Percentiles rank a stretch among this genome's conserved stretches.
These are phyloP conservation scores for Tulasnella sp. DNA, from an alignment of 768 basidiomycete genomes.

Conservation along the genomic window DNA sequence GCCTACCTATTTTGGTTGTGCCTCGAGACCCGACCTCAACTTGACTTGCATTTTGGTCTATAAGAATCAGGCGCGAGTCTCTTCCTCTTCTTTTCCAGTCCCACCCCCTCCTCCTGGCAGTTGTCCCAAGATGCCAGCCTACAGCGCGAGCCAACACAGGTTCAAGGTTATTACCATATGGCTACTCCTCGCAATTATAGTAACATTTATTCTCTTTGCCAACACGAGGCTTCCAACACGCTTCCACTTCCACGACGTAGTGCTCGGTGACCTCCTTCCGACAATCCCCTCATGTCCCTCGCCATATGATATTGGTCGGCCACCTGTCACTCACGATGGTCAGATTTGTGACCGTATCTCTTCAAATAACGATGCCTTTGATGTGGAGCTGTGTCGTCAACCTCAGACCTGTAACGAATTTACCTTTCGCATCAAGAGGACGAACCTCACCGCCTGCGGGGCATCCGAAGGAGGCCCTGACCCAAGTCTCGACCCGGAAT, in stretches of 20 bases:
- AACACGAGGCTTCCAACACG: neutral
- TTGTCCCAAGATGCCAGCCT: too few relatives aligned
- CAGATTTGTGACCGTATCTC: neutral
- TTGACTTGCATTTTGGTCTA: too few relatives aligned
- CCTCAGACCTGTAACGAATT: conserved; percentile 1
- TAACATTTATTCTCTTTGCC: neutral
- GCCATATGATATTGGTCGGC: neutral
- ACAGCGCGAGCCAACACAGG: neutral
- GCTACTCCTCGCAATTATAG: neutral
- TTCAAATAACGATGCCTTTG: neutral
- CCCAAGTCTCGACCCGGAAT: neutral
- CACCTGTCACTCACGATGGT: neutral
- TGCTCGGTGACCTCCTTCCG: neutral
- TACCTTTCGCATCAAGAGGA: neutral
- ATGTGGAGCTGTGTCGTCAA: neutral
- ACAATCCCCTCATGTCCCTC: neutral
- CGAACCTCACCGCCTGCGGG: neutral
- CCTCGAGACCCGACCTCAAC: too few relatives aligned
- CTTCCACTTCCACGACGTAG: neutral
- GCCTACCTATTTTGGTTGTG: too few relatives aligned
- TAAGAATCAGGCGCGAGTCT: too few relatives aligned
- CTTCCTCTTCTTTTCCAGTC: too few relatives aligned
- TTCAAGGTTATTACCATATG: neutral
- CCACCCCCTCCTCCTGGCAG: too few relatives aligned
- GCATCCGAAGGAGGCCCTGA: neutral